Evolutionary conservation across 106 monocot genomes (phyloP).

Genomic region (Phalaenopsis aphrodite): DNA sequence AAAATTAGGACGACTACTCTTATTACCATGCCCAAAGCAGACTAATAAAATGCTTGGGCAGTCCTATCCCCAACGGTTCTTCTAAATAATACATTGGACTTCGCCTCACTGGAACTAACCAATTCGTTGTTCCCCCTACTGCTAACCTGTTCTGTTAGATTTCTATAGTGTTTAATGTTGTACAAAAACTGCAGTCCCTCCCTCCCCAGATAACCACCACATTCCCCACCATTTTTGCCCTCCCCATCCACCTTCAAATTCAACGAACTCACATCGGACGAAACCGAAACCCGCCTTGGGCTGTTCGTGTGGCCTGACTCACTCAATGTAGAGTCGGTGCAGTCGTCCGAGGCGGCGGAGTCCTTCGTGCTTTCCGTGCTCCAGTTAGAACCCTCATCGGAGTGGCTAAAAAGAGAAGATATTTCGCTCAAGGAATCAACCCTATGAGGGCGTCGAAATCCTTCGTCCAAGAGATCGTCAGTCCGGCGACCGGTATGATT

Average conservation of each 20-base stretch:
- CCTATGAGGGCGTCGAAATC: background rate
- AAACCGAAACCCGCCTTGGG: background rate
- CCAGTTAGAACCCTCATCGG: slow-evolving; percentile 48
- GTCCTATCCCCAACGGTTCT: slow-evolving; percentile 12
- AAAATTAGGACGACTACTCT: background rate
- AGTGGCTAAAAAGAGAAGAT: slow-evolving; percentile 33
- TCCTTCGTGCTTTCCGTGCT: slow-evolving; percentile 46
- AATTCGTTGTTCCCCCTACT: slow-evolving; percentile 10
- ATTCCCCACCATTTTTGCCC: background rate
- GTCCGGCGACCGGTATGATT: background rate
- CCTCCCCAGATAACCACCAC: background rate
- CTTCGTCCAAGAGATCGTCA: slow-evolving; percentile 1
- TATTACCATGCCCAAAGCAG: slow-evolving; percentile 2
- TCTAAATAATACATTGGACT: slow-evolving; percentile 15
- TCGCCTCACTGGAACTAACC: background rate
- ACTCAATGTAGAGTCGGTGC: slow-evolving; percentile 21
- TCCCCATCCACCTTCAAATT: too few relatives aligned
- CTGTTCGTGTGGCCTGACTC: slow-evolving; percentile 4
- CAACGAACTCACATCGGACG: slow-evolving; percentile 2
- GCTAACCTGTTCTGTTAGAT: slow-evolving; percentile 19
- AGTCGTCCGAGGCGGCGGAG: slow-evolving; percentile 43
- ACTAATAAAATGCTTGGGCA: slow-evolving; percentile 15
- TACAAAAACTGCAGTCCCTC: slow-evolving; percentile 29
- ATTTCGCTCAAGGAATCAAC: slow-evolving; percentile 35
- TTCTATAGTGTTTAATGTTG: slow-evolving; percentile 26